Percentiles rank a stretch among this genome's conserved stretches.
Evolutionary conservation across 805 yeast species (phyloP).

Genomic region (Blastobotrys parvus): DNA sequence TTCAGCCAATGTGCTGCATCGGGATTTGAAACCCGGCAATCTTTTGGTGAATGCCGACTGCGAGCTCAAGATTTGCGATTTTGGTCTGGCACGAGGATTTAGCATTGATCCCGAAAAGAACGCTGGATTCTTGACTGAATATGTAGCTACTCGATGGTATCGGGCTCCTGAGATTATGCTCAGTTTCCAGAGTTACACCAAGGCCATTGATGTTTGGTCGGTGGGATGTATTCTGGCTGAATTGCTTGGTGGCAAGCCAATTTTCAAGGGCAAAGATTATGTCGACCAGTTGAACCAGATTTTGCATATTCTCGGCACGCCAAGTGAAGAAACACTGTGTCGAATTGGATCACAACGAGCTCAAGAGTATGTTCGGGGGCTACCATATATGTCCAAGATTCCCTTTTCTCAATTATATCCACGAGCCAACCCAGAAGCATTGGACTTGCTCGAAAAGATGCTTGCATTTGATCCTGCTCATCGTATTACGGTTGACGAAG

Average conservation of each 20-base stretch:
- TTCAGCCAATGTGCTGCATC: slow-evolving; percentile 83
- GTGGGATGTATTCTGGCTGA: slow-evolving; percentile 95
- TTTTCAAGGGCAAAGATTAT: slow-evolving; percentile 92
- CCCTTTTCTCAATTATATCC: slow-evolving; percentile 43
- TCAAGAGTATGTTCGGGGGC: slow-evolving; percentile 72
- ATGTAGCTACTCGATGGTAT: slow-evolving; percentile 97
- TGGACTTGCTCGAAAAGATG: slow-evolving; percentile 61
- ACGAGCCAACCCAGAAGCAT: slow-evolving; percentile 55
- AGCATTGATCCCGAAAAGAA: slow-evolving; percentile 52
- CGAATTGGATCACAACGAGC: slow-evolving; percentile 81
- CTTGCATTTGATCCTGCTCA: slow-evolving; percentile 76
- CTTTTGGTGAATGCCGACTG: slow-evolving; percentile 82
- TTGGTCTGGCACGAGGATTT: slow-evolving; percentile 69
- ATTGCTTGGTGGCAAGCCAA: slow-evolving; percentile 73
- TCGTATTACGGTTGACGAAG: slow-evolving; percentile 77
- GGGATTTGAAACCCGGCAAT: slow-evolving; percentile 89
- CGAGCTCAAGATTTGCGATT: slow-evolving; percentile 89
- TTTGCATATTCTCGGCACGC: slow-evolving; percentile 82
- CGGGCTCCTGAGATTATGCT: slow-evolving; percentile 97
- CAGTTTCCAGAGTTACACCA: slow-evolving; percentile 85
- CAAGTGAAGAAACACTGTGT: slow-evolving; percentile 67
- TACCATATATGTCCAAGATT: slow-evolving; percentile 62
- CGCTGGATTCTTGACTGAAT: slow-evolving; percentile 85
- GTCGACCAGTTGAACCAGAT: slow-evolving; percentile 83
- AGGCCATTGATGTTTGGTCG: slow-evolving; percentile 95